Evolutionary conservation across 192 early-diverging fungal species (phyloP), one percentile per base, ranked within the genome.

Genomic region (Backusella luteola): DNA sequence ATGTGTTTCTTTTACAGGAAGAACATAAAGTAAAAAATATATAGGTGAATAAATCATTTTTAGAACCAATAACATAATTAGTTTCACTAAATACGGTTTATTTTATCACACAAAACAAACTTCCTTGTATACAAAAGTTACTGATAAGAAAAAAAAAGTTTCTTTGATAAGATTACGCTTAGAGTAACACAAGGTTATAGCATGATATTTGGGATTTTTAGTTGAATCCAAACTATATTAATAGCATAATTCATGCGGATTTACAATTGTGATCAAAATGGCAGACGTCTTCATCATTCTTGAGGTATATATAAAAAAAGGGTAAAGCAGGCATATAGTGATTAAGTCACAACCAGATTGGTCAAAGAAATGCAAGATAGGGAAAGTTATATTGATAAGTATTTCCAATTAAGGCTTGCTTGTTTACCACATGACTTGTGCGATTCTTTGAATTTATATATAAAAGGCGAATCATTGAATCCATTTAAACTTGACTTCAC

Each of bases 311-410:
- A 29, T 29, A 29, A 29, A 63, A 11, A 29, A 29, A 14, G n/a
- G 1, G 11, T 21, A 14, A 29, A 63, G 6, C 21, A 29, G 56
- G 29, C 12, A 26, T 59, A 59, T 59, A 63, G 3, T 63, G 12
- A 63, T 63, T 2, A 63, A 29, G 23, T 63, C 26, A 63, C 56
- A 63, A 63, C 56, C 56, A 63, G 56, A 63, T 63, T 63, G 56
- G 56, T 63, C 56, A 63, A 63, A 63, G 23, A 63, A 4, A 63
- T 63, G 56, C 56, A 63, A 63, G 56, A 63, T 63, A 63, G 56
- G 56, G 56, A 63, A 63, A 29, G 56, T 12, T 63, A 29, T 29
- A 49, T 49, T 63, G 56, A 63, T 63, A 63, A 63, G 56, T 63
- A 63, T 29, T 29, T 63, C 56, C 26, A 63, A 63, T 63, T 63